Conservation (phyloP, 2,329 filamentous ascomycete species). For the Aspergillus calidoustus region DNA sequence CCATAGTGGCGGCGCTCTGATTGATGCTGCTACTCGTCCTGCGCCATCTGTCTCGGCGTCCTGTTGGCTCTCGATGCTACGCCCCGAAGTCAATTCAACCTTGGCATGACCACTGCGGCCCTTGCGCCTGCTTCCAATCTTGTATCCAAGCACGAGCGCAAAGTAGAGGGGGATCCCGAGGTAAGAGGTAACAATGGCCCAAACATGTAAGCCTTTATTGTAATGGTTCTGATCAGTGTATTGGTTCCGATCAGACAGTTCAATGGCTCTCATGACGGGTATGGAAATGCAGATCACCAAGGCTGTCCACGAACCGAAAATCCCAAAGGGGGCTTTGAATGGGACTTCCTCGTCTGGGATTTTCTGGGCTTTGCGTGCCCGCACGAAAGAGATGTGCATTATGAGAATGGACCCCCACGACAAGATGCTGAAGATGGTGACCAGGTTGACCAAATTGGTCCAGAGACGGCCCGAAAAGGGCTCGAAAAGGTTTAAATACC, state of each 20-base stretch:
- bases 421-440: slow-evolving; percentile 67
- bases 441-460: slow-evolving; percentile 67
- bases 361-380: slow-evolving; percentile 63
- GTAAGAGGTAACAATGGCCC: slow-evolving; percentile 76
- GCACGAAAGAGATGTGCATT: slow-evolving; percentile 69
- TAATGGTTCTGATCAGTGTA: slow-evolving; percentile 53
- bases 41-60: slow-evolving; percentile 7
- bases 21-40: neutral
- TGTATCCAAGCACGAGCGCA: slow-evolving; percentile 69
- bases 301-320: slow-evolving; percentile 68
- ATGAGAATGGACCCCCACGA: slow-evolving; percentile 71
- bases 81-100: slow-evolving; percentile 64
- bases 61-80: slow-evolving; percentile 59
- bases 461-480: slow-evolving; percentile 61
- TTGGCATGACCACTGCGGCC: slow-evolving; percentile 54
- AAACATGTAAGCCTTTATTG: slow-evolving; percentile 65
- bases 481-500: slow-evolving; percentile 66
- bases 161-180: slow-evolving; percentile 76
- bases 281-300: slow-evolving; percentile 73
- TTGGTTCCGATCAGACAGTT: slow-evolving; percentile 61
- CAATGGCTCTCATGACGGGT: slow-evolving; percentile 78
- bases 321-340: slow-evolving; percentile 72
- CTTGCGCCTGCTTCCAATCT: slow-evolving; percentile 59
- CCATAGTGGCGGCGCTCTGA: neutral
- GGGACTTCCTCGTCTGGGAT: slow-evolving; percentile 60